phyloP scores from a whole-genome alignment of 768 basidiomycete species.

The Hygrocybe coccinea region DNA sequence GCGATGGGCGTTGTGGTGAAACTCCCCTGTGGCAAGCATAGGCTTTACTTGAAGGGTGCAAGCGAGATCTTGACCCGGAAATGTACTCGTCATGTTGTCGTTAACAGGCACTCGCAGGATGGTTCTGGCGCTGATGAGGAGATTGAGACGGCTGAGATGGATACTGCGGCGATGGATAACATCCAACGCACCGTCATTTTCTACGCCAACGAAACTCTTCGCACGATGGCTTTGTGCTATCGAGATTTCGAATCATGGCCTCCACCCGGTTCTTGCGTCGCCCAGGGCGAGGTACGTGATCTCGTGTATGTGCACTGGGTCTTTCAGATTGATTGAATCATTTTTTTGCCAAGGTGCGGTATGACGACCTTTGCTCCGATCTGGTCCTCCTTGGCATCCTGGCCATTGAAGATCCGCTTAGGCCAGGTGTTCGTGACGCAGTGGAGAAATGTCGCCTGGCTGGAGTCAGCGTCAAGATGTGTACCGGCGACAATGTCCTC shows the following conservation, averaged over 20 bases:
- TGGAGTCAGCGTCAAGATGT: slow-evolving; percentile 95
- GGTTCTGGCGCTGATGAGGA: slow-evolving; percentile 16
- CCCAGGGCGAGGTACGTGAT: slow-evolving; percentile 49
- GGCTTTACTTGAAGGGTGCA: slow-evolving; percentile 88
- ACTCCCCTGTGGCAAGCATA: slow-evolving; percentile 45
- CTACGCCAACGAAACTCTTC: slow-evolving; percentile 92
- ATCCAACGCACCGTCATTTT: slow-evolving; percentile 92
- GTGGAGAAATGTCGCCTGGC: slow-evolving; percentile 83
- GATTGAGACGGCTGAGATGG: slow-evolving; percentile 60
- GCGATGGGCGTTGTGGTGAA: slow-evolving; percentile 86
- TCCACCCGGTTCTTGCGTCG: slow-evolving; percentile 43
- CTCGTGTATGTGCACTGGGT: no score
- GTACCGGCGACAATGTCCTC: slow-evolving; percentile 94
- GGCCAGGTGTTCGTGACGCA: slow-evolving; percentile 82
- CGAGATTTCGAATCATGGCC: slow-evolving; percentile 86
- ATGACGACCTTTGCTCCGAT: slow-evolving; percentile 60
- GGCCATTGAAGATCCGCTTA: slow-evolving; percentile 95
- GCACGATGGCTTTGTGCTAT: slow-evolving; percentile 93
- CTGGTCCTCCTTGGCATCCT: slow-evolving; percentile 84
- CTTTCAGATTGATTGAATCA: neutral
- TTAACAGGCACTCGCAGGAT: no score
- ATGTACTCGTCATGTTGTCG: slow-evolving; percentile 70
- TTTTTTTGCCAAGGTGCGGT: slow-evolving; percentile 51
- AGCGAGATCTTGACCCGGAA: slow-evolving; percentile 85
- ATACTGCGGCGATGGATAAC: slow-evolving; percentile 66